Percentiles rank a stretch among this genome's conserved stretches.
These are phyloP conservation scores for Fragaria iinumae DNA, from an alignment of 306 rosid genomes.

Conservation along the genomic window DNA sequence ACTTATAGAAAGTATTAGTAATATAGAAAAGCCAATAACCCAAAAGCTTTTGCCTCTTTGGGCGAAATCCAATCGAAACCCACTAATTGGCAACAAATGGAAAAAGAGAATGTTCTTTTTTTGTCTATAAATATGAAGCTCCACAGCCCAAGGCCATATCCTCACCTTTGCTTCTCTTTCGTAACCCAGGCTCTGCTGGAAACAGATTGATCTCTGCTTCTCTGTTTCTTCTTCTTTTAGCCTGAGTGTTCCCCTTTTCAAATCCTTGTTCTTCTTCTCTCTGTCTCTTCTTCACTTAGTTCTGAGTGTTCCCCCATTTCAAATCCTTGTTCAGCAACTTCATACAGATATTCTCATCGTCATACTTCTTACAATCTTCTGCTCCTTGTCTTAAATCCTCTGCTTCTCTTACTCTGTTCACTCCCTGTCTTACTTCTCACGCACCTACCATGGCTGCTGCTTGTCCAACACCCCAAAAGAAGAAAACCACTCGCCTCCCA, in stretches of 20 bases:
- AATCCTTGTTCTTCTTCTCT: not conserved
- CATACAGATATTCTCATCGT: not conserved
- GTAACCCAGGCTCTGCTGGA: not conserved
- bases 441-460: conserved; percentile 10
- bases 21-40: too few species aligned
- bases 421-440: not conserved
- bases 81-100: too few species aligned
- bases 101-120: not conserved
- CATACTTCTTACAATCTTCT: not conserved
- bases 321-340: not conserved
- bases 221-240: too few species aligned
- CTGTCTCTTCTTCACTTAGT: not conserved
- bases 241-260: too few species aligned
- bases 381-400: not conserved
- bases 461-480: conserved; percentile 4
- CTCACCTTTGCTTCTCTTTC: not conserved
- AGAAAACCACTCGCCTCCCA: not conserved
- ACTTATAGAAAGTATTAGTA: too few species aligned
- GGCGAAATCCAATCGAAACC: too few species aligned
- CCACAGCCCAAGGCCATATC: too few species aligned
- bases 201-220: not conserved
- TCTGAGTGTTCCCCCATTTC: not conserved
- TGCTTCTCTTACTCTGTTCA: not conserved
- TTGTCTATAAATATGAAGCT: not conserved
- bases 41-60: too few species aligned